Evolutionary conservation across 306 rosid species (phyloP), one percentile per base, ranked within the genome.

Genomic region (Cicer chorassanicum): DNA sequence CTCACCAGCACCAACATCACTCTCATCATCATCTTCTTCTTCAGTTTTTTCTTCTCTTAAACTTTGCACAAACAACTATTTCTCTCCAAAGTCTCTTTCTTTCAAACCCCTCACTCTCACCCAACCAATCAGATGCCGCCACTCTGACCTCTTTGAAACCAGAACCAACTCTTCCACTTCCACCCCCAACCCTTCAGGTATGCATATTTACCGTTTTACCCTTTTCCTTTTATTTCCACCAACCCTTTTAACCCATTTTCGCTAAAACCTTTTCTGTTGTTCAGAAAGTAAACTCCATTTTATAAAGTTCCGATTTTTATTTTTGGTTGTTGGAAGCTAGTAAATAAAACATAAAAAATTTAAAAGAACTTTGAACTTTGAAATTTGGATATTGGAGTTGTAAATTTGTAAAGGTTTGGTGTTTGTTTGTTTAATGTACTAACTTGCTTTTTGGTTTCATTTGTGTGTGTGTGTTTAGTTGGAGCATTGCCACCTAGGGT

Each of bases 401-500:
- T 68, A 42, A 19, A 56, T 54, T 15, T 78, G 54, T 40, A 29
- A 12, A 15, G 68, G 39, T 62, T 48, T 82, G n/a, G 53, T 62
- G 70, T 12, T 56, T 54, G 10, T 55, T 62, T 34, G 43, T 79
- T 57, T 75, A 63, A 57, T 73, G 65, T 4, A 43, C 59, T 72
- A 34, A 46, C 68, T 78, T 53, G 71, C 19, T 54, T 72, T 62
- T 15, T 75, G 55, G 45, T 82, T 74, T 86, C 12, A 48, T 66
- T 78, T 80, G 45, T 53, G 51, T 38, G 15, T 64, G 34, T 19
- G 44, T 75, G 74, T 81, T 72, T 60, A 87, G 95, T 63, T 67
- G 89, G 86, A 78, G 83, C 83, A 65, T 68, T 72, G 72, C 89
- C 92, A 57, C 87, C 97, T 43, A 94, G 81, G 87, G 90, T 78